Percentiles rank a stretch among this genome's conserved stretches.
Evolutionary conservation across 129 eudicot genomes (phyloP).

Genomic region (Ambrosia artemisiifolia): DNA sequence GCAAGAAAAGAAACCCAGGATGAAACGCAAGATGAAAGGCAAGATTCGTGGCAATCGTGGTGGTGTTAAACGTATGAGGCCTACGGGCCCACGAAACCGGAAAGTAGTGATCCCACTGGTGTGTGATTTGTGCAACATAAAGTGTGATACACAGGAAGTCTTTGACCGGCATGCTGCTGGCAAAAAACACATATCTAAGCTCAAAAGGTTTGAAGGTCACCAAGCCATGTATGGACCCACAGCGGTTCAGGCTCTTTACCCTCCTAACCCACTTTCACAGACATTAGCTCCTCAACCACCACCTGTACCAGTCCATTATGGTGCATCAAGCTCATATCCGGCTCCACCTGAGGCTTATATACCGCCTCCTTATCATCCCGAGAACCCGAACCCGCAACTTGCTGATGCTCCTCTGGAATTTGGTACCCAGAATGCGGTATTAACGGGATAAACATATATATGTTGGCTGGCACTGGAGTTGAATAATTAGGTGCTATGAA

Average conservation of each 20-base stretch:
- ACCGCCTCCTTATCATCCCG: slow-evolving; percentile 23
- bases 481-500: not conserved
- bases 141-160: slow-evolving; percentile 59
- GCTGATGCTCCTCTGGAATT: slow-evolving; percentile 36
- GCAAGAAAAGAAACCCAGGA: slow-evolving; percentile 16
- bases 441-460: slow-evolving; percentile 7
- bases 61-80: slow-evolving; percentile 38
- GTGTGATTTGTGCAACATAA: slow-evolving; percentile 56
- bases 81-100: slow-evolving; percentile 30
- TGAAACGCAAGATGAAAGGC: slow-evolving; percentile 46
- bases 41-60: slow-evolving; percentile 32
- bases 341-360: slow-evolving; percentile 24
- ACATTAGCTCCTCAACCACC: slow-evolving; percentile 41
- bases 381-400: slow-evolving; percentile 40
- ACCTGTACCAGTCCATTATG: slow-evolving; percentile 27
- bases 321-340: slow-evolving; percentile 16
- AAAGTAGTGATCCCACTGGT: slow-evolving; percentile 49
- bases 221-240: slow-evolving; percentile 60
- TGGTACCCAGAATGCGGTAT: slow-evolving; percentile 13
- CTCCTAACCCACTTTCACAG: slow-evolving; percentile 53
- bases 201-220: slow-evolving; percentile 50
- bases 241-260: slow-evolving; percentile 62
- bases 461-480: slow-evolving; percentile 1
- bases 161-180: slow-evolving; percentile 49
- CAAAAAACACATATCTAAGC: slow-evolving; percentile 46